Percentiles rank a stretch among this genome's conserved stretches.
These are phyloP conservation scores for Glycyrrhiza uralensis DNA, from an alignment of 306 rosid species.

Conservation along the genomic window DNA sequence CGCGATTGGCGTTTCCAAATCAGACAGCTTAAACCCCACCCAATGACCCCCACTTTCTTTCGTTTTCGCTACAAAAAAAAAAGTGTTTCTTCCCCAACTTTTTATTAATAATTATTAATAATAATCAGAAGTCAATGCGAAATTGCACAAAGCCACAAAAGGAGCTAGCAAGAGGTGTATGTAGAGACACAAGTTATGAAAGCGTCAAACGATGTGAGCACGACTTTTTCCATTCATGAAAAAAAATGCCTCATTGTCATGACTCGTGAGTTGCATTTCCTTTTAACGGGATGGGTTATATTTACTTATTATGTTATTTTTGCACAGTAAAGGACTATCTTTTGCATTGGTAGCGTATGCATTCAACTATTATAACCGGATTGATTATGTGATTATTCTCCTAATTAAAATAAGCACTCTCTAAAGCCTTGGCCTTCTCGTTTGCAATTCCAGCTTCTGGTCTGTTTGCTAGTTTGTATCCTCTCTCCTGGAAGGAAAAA, in stretches of 20 bases:
- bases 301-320: background rate
- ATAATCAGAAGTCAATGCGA: background rate
- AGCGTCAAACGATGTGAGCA: background rate
- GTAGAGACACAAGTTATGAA: background rate
- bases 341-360: background rate
- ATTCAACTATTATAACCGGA: background rate
- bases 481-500: constrained; percentile 60
- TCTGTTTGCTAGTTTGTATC: constrained; percentile 48
- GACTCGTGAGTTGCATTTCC: background rate
- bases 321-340: background rate
- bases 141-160: constrained; percentile 10
- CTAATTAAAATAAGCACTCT: constrained; percentile 52
- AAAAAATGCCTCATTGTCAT: background rate
- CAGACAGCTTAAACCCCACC: background rate
- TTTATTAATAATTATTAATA: background rate
- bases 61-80: background rate
- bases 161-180: background rate
- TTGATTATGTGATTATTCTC: constrained; percentile 13
- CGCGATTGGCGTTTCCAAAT: constrained; percentile 31
- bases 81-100: background rate
- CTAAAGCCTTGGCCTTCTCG: constrained; percentile 59
- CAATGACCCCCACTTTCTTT: constrained; percentile 13
- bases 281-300: background rate
- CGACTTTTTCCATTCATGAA: background rate
- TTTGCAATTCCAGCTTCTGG: constrained; percentile 55